Conservation (phyloP, 2,329 filamentous ascomycete genomes). For the Botrytis paeoniae region DNA sequence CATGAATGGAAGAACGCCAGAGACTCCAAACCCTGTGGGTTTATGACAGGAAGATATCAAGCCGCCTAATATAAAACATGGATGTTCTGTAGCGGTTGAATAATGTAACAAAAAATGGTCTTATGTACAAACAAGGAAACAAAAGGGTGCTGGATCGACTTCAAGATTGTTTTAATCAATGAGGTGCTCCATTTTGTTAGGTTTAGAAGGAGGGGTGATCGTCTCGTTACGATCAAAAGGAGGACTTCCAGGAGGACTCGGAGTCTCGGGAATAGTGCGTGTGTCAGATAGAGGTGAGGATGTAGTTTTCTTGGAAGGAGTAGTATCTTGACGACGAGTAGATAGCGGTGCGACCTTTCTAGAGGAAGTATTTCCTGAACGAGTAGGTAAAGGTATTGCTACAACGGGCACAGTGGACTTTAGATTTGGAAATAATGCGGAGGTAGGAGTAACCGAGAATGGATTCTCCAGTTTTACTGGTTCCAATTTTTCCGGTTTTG, state of each 20-base stretch:
- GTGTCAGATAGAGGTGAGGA: slow-evolving; percentile 9
- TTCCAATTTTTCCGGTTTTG: slow-evolving; percentile 23
- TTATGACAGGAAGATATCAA: not conserved
- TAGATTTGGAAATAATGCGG: slow-evolving; percentile 28
- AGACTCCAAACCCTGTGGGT: slow-evolving; percentile 1
- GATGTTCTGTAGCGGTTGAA: not conserved
- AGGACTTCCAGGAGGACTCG: not conserved
- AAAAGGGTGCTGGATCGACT: not conserved
- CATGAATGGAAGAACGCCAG: slow-evolving; percentile 16
- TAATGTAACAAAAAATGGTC: slow-evolving; percentile 7
- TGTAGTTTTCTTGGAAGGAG: not conserved
- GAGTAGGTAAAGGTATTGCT: slow-evolving; percentile 11
- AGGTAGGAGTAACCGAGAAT: not conserved
- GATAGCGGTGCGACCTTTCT: not conserved
- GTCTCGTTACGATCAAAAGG: slow-evolving; percentile 2
- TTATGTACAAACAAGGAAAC: slow-evolving; percentile 10
- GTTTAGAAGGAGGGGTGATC: slow-evolving; percentile 4
- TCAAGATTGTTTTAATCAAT: not conserved
- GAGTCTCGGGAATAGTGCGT: not conserved
- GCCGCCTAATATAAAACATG: not conserved
- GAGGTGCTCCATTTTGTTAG: not conserved
- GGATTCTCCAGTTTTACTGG: slow-evolving; percentile 16
- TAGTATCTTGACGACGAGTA: not conserved
- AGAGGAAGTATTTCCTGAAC: slow-evolving; percentile 14
- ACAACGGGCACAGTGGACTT: slow-evolving; percentile 13